These are phyloP conservation scores for Populus pruinosa DNA, from an alignment of 345 rosid genomes.

Conservation along the genomic window DNA sequence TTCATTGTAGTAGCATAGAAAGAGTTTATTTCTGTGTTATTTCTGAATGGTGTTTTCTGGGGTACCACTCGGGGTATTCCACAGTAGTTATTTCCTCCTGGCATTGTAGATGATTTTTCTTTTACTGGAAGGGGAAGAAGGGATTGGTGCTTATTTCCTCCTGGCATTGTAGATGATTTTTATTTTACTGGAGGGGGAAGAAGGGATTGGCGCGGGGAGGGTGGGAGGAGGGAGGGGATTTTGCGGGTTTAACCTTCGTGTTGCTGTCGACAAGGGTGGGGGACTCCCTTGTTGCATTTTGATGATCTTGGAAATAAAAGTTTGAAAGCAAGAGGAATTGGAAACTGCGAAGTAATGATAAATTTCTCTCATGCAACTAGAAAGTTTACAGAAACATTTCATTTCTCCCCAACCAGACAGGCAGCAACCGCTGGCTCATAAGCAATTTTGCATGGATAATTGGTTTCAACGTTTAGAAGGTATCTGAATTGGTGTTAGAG, in stretches of 20 bases:
- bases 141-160: background rate
- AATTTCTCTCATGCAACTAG: background rate
- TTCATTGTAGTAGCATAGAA: background rate
- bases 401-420: too few species aligned
- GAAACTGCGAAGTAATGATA: background rate
- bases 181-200: background rate
- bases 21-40: background rate
- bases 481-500: background rate
- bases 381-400: background rate
- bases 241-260: too few species aligned
- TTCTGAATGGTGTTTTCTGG: background rate
- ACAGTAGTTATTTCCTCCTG: background rate
- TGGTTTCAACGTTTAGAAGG: background rate
- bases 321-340: background rate
- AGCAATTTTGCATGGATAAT: background rate
- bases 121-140: background rate
- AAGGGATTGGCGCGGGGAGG: background rate
- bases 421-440: background rate
- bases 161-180: background rate
- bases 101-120: background rate
- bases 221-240: background rate
- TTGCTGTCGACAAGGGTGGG: background rate
- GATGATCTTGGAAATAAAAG: background rate
- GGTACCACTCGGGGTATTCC: background rate
- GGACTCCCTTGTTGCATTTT: background rate